Base-by-base conservation (phyloP, 139 green algal genomes). In the Marvania coccoides region DNA sequence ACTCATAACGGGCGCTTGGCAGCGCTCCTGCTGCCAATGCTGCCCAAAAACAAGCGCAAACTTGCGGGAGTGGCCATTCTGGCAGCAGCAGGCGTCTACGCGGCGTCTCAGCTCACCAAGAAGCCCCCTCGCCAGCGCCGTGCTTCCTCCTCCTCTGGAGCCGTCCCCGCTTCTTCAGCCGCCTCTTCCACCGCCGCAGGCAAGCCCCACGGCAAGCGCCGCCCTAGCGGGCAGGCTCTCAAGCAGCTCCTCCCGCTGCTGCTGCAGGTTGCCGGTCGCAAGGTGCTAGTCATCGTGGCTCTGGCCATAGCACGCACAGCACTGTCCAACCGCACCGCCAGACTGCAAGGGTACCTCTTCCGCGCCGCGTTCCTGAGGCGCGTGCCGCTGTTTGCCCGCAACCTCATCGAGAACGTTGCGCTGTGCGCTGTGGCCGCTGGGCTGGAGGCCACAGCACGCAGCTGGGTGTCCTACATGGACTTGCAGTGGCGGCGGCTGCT, bases 261-360 rank as follows among this genome's bases (percentile, higher is more conserved):
- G 54, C 58, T 87, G 24, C 59, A 54, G 9, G 51, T 82, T 48
- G 69, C 65, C 24, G 77, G 77, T 10, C 60, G 47, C 37, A 56
- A 64, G 19, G 63, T 84, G 26, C 13, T 67, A 12, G 47, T 73
- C 6, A 28, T 82, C 10, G 46, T 82, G 28, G 37, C 24, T 4
- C 57, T 82, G 33, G 61, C 74, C 24, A 56, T 82, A 13, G 48
- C 40, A 1, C 69, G 84, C 45, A 91, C 84, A 13, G 68, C 70
- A 8, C 30, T 91, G 6, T 84, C 75, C 46, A 91, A 91, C 71
- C 69, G 84, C 3, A 64, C 90, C 12, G 84, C 84, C 2, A 59
- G 69, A 24, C 58, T 90, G 30, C 82, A 91, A 77, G 85, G 85
- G 9, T 80, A 80, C 63, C 69, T 91, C 23, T 91, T 91, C 67